Evolutionary conservation across 2,329 filamentous ascomycete genomes (phyloP).

Genomic region (Pleurostoma richardsiae): DNA sequence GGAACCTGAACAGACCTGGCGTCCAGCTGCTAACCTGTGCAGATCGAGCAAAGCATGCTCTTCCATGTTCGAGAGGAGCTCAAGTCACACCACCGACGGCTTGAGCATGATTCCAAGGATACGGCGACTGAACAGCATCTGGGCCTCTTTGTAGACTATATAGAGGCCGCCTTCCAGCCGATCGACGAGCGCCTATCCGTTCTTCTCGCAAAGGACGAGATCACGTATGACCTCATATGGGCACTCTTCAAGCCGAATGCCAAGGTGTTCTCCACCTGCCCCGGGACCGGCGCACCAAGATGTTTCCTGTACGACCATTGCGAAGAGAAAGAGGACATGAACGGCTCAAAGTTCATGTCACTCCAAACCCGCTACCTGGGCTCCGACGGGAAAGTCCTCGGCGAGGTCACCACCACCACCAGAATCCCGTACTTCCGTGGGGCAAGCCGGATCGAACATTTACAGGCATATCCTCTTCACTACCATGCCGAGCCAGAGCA

Average conservation of each 20-base stretch:
- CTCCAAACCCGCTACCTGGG: background rate
- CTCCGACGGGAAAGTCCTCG: background rate
- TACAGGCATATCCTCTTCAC: background rate
- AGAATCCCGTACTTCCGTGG: background rate
- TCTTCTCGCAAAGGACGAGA: slow-evolving; percentile 9
- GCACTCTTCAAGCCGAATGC: slow-evolving; percentile 26
- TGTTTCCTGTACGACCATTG: slow-evolving; percentile 5
- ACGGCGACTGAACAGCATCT: background rate
- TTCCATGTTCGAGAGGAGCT: slow-evolving; percentile 8
- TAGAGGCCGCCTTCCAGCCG: background rate
- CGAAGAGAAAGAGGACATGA: background rate
- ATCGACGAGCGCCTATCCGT: background rate
- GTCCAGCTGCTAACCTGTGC: slow-evolving; percentile 4
- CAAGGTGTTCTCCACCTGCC: slow-evolving; percentile 17
- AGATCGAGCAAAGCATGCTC: slow-evolving; percentile 10
- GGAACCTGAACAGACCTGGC: background rate
- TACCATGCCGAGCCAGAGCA: background rate
- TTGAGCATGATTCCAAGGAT: background rate
- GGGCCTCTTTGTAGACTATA: background rate
- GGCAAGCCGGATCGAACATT: background rate
- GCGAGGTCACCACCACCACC: background rate
- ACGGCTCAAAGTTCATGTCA: background rate
- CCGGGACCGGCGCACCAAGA: slow-evolving; percentile 10
- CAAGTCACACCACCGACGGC: slow-evolving; percentile 1
- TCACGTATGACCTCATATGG: slow-evolving; percentile 28